A percentile compares a stretch with the other conserved stretches of the same genome.
These are phyloP conservation scores for Boletus huronensis DNA, from an alignment of 768 basidiomycete species.

Conservation along the genomic window DNA sequence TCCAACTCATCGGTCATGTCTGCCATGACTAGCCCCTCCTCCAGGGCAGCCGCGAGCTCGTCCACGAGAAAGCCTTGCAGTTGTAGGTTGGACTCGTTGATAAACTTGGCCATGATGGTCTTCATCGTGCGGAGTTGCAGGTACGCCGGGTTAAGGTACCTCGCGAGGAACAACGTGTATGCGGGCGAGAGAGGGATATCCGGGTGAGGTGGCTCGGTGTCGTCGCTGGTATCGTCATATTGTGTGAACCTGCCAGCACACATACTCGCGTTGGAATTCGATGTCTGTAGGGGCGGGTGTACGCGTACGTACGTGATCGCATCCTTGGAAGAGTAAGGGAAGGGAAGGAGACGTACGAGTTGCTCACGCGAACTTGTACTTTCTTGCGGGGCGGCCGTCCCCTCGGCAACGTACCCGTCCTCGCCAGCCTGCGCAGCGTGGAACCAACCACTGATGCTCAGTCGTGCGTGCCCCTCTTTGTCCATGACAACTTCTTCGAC, in stretches of 20 bases:
- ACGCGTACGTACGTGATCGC: slow-evolving; percentile 3
- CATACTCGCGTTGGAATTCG: slow-evolving; percentile 44
- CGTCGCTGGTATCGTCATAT: slow-evolving; percentile 40
- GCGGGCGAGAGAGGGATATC: slow-evolving; percentile 52
- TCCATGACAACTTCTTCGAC: slow-evolving; percentile 93
- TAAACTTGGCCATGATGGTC: slow-evolving; percentile 75
- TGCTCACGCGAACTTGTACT: slow-evolving; percentile 92
- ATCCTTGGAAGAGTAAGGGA: neutral
- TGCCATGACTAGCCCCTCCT: slow-evolving; percentile 57
- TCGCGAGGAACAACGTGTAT: slow-evolving; percentile 69
- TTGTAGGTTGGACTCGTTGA: slow-evolving; percentile 83
- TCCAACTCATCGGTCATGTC: slow-evolving; percentile 65
- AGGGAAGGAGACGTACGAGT: slow-evolving; percentile 58
- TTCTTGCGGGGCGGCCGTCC: slow-evolving; percentile 45
- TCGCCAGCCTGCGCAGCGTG: slow-evolving; percentile 90
- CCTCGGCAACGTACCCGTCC: slow-evolving; percentile 70
- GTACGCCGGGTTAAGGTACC: slow-evolving; percentile 88
- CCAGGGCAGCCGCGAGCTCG: slow-evolving; percentile 64
- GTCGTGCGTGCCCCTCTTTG: slow-evolving; percentile 64
- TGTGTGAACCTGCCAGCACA: slow-evolving; percentile 43
- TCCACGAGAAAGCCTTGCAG: slow-evolving; percentile 80
- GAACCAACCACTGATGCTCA: slow-evolving; percentile 97
- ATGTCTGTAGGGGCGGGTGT: slow-evolving; percentile 41
- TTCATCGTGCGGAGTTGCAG: slow-evolving; percentile 79
- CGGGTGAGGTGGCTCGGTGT: slow-evolving; percentile 46